phyloP scores from a whole-genome alignment of 306 rosid genomes.

The cucumber (Cucumis sativus) region DNA sequence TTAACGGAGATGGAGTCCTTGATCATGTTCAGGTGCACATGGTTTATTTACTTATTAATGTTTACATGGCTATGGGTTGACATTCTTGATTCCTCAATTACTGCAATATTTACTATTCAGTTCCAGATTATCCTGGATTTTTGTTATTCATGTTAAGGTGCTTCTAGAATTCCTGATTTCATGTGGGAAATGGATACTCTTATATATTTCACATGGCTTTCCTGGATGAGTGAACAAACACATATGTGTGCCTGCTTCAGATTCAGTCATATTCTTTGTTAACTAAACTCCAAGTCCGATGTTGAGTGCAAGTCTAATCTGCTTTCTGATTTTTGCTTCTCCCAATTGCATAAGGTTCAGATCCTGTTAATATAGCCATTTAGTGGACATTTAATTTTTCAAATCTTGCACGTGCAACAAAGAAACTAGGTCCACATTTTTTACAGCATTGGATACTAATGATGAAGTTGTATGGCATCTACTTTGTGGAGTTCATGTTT shows the following conservation, averaged over 20 bases:
- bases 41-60: background rate
- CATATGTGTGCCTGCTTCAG: background rate
- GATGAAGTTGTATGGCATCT: background rate
- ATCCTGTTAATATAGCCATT: background rate
- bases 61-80: background rate
- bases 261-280: background rate
- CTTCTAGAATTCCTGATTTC: constrained; percentile 1
- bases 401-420: background rate
- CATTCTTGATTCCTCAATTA: background rate
- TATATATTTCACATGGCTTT: background rate
- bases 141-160: background rate
- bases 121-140: background rate
- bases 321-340: background rate
- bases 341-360: background rate
- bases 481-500: background rate
- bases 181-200: background rate
- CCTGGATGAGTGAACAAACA: background rate
- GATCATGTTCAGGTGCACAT: constrained; percentile 91
- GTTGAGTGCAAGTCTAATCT: background rate
- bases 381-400: background rate
- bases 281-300: background rate
- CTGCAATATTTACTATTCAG: background rate
- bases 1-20: constrained; percentile 96
- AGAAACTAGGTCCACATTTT: background rate
- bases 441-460: background rate